phyloP scores from a whole-genome alignment of 257 asterid species.

The Solanum clarkiae region DNA sequence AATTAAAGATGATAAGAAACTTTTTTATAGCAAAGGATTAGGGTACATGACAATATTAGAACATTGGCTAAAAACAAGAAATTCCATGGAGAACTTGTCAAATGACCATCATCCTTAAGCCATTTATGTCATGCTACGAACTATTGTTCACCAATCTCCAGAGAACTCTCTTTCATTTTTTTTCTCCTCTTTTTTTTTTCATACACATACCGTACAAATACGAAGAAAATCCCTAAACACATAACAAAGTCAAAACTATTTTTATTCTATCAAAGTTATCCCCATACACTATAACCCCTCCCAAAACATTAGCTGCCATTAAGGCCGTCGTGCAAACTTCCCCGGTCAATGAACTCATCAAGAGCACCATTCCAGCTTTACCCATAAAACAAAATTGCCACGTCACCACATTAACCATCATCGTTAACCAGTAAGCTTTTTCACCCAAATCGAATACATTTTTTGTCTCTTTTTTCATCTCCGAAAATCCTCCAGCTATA shows the following conservation, averaged over 20 bases:
- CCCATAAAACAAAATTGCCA: constrained; percentile 78
- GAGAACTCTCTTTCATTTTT: neutral
- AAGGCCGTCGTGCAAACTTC: constrained; percentile 75
- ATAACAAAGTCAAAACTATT: constrained; percentile 40
- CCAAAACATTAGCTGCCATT: constrained; percentile 37
- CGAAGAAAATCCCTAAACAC: constrained; percentile 61
- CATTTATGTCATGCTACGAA: constrained; percentile 2
- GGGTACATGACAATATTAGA: neutral
- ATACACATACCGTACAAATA: constrained; percentile 45
- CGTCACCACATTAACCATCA: constrained; percentile 14
- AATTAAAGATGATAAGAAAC: too few species aligned
- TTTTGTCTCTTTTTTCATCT: constrained; percentile 25
- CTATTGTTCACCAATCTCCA: neutral
- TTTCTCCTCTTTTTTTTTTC: neutral
- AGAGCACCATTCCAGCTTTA: constrained; percentile 68
- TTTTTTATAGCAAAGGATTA: too few species aligned
- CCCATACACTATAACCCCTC: constrained; percentile 49
- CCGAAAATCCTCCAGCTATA: constrained; percentile 26
- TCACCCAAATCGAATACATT: constrained; percentile 35
- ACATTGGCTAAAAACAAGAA: neutral
- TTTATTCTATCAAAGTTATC: constrained; percentile 44
- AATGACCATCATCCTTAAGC: neutral
- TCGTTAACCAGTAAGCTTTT: constrained; percentile 35
- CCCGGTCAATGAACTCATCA: constrained; percentile 61
- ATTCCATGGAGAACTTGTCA: neutral